Evolutionary conservation across 2,329 filamentous ascomycete species (phyloP), one percentile per base, ranked within the genome.

Genomic region (Botrytis cinerea): DNA sequence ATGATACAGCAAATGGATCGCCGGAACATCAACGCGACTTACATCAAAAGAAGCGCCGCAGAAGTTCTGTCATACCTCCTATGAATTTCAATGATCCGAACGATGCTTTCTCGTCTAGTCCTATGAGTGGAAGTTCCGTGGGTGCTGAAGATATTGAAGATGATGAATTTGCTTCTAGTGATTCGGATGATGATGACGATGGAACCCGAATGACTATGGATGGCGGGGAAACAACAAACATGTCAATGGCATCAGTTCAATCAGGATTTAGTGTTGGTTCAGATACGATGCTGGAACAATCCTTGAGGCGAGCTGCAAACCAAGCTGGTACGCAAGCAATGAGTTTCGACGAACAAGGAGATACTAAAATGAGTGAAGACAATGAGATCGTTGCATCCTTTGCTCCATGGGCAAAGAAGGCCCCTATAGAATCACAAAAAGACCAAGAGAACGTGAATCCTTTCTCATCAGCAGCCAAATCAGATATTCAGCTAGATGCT

Each of bases 121-220:
- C 94, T 14, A 91, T 93, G 79, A 95, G 93, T 76, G 88, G 85
- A 63, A 87, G 86, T 75, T 86, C 82, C 80, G 84, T 77, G 73
- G 86, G 85, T 60, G 83, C 82, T 70, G 84, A 84, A 72, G 82
- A 78, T 78, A 57, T 80, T 76, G 87, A 88, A 35, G 74, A 74
- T 40, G 86, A 85, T 63, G 84, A 85, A 67, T 87, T 87, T 16
- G 82, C 79, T 57, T 86, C 84, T n/a, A 82, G 82, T 74, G 85
- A 84, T 43, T 85, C 76, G 14, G 87, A 92, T 75, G 91, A 93
- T 57, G 51, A 57, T 61, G 91, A 91, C 68, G 92, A 93, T 76
- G 92, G 90, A 45, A 95, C 93, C 0, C 91, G 93, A 82, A 93
- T 95, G 90, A 95, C 91, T 51, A 85, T 97, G 62, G 93, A 95